phyloP scores from a whole-genome alignment of 345 rosid species.

The Bretschneidera sinensis region DNA sequence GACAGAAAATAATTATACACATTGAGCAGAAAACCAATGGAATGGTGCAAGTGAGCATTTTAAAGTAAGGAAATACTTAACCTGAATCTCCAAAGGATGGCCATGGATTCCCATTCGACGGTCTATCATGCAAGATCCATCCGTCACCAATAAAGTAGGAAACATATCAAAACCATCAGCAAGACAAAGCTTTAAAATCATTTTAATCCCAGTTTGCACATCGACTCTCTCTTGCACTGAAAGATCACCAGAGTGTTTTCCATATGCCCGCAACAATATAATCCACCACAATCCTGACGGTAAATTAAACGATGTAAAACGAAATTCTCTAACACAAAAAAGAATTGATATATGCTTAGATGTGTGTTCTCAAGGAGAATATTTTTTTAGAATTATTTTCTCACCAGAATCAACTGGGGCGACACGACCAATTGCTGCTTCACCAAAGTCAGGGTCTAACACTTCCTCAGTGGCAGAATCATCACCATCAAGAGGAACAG shows the following conservation, averaged over 20 bases:
- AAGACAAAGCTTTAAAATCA: conserved; percentile 84
- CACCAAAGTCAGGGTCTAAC: conserved; percentile 93
- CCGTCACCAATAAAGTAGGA: conserved; percentile 88
- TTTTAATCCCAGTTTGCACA: conserved; percentile 93
- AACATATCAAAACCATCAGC: conserved; percentile 99
- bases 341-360: not conserved
- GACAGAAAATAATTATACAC: too few species aligned
- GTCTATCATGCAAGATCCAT: conserved; percentile 99
- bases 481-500: conserved; percentile 79
- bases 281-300: conserved; percentile 90
- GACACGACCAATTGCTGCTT: conserved; percentile 97
- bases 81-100: conserved; percentile 95
- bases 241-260: conserved; percentile 81
- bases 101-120: conserved; percentile 99
- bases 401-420: conserved; percentile 96
- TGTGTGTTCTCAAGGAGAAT: not conserved
- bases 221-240: conserved; percentile 88
- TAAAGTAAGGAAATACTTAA: conserved; percentile 15
- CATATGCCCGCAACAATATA: conserved; percentile 83
- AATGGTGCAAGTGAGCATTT: too few species aligned
- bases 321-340: not conserved
- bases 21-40: too few species aligned
- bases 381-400: conserved; percentile 2
- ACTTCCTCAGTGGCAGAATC: conserved; percentile 78
- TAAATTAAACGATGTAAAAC: conserved; percentile 8